Evolutionary conservation across 1,284 basidiomycete species (phyloP), one percentile per base, ranked within the genome.

Genomic region (Cutaneotrichosporon dermatis): DNA sequence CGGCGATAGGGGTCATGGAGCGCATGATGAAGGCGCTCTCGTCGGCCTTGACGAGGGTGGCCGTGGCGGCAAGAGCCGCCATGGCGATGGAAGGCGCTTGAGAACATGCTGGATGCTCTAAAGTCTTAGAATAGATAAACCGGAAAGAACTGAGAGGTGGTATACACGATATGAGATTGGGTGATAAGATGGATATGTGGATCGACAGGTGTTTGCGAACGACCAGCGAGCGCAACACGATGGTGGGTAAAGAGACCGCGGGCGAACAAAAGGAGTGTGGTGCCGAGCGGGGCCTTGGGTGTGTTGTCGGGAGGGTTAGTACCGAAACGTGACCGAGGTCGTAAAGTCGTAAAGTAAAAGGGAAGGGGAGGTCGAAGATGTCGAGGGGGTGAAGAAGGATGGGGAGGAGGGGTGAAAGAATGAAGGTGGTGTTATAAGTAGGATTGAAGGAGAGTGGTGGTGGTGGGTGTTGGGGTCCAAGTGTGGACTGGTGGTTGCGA

Each of bases 241-340:
- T 2, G 25, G 25, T 25, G 52, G 34, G 25, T 25, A 25, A 25
- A 25, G 42, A 37, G 16, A 41, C 44, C 43, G 57, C 13, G 36
- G 45, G n/a, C 25, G 44, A 40, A 41, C 34, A 25, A 49, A 49
- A 55, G 34, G 54, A 55, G 54, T 41, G 54, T 55, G 45, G 33
- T 12, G 46, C 46, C 34, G 46, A 12, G 54, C 54, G 35, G n/a
- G 35, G 53, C 35, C 48, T 50, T 45, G 43, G 36, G 11, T 6
- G 16, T 33, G 45, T 46, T 4, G 8, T 12, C 9, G 39, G 8
- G 39, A 40, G 16, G 45, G 15, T 25, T 25, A n/a, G 13, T n/a
- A 44, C 43, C 34, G 40, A 44, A 6, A 53, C 5, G 37, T 16
- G 51, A 33, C 35, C 39, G 35, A 52, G 40, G 39, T 25, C 40